A percentile compares a stretch with the other conserved stretches of the same genome.
Conservation (phyloP, 2,329 filamentous ascomycete genomes). For the Annulohypoxylon truncatum region DNA sequence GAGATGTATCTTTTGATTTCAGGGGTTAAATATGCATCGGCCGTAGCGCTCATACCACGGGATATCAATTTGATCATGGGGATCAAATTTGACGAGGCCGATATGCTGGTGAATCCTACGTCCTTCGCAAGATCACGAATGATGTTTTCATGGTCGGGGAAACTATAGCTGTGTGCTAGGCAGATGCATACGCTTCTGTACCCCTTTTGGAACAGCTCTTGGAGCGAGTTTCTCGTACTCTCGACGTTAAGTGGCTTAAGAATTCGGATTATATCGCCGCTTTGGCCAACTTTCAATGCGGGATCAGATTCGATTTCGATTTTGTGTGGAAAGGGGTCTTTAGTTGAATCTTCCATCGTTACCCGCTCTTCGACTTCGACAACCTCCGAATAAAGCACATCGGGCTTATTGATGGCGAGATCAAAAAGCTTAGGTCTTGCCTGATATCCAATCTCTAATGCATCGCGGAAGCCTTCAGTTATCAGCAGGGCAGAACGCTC, state of each 20-base stretch:
- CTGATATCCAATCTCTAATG: slow-evolving; percentile 40
- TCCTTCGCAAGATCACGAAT: slow-evolving; percentile 67
- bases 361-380: slow-evolving; percentile 41
- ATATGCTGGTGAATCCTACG: slow-evolving; percentile 36
- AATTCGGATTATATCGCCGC: slow-evolving; percentile 35
- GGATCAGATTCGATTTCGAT: slow-evolving; percentile 16
- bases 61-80: slow-evolving; percentile 40
- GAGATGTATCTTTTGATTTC: slow-evolving; percentile 38
- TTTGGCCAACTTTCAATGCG: slow-evolving; percentile 24
- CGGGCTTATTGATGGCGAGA: slow-evolving; percentile 38
- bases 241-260: slow-evolving; percentile 29
- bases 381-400: slow-evolving; percentile 38
- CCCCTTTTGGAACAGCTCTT: slow-evolving; percentile 21
- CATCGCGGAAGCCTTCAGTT: slow-evolving; percentile 64
- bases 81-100: slow-evolving; percentile 34
- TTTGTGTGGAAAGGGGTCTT: slow-evolving; percentile 20
- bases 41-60: slow-evolving; percentile 34
- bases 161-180: slow-evolving; percentile 75
- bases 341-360: slow-evolving; percentile 40
- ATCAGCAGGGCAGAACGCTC: slow-evolving; percentile 77
- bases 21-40: slow-evolving; percentile 42
- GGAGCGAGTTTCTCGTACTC: slow-evolving; percentile 17
- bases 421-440: slow-evolving; percentile 42
- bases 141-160: slow-evolving; percentile 71
- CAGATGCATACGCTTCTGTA: slow-evolving; percentile 27